These are phyloP conservation scores for Scutellaria barbata DNA, from an alignment of 257 asterid genomes.

Conservation along the genomic window DNA sequence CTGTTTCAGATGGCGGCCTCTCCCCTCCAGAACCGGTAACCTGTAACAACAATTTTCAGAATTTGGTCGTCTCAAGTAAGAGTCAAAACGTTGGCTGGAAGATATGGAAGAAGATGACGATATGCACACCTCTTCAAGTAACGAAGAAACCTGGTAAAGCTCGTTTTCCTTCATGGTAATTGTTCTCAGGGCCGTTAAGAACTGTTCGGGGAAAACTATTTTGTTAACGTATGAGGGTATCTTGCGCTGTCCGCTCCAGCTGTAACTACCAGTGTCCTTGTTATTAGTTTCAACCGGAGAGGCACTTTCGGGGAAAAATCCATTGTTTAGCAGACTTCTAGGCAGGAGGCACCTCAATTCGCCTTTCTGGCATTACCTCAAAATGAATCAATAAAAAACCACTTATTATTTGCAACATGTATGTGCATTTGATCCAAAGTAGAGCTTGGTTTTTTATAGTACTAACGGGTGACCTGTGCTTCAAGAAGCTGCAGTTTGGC, in stretches of 20 bases:
- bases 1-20: conserved; percentile 72
- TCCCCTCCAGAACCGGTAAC: conserved; percentile 75
- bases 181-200: conserved; percentile 83
- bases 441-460: conserved; percentile 10
- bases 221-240: conserved; percentile 64
- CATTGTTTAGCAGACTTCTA: conserved; percentile 64
- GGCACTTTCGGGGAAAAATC: conserved; percentile 64
- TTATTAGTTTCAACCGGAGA: conserved; percentile 40
- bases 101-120: conserved; percentile 9
- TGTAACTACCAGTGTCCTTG: conserved; percentile 44
- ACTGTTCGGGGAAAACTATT: conserved; percentile 85
- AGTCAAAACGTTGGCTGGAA: background rate
- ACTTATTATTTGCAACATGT: conserved; percentile 13
- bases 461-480: conserved; percentile 69
- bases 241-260: conserved; percentile 85
- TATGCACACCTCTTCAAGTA: conserved; percentile 77
- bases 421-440: background rate
- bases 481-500: conserved; percentile 86
- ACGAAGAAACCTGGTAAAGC: conserved; percentile 67
- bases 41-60: conserved; percentile 42
- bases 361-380: conserved; percentile 62
- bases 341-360: conserved; percentile 82
- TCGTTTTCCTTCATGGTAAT: conserved; percentile 79
- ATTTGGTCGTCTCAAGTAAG: background rate
- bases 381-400: conserved; percentile 2